Conservation (phyloP, 306 rosid genomes). For the Leucaena leucocephala region DNA sequence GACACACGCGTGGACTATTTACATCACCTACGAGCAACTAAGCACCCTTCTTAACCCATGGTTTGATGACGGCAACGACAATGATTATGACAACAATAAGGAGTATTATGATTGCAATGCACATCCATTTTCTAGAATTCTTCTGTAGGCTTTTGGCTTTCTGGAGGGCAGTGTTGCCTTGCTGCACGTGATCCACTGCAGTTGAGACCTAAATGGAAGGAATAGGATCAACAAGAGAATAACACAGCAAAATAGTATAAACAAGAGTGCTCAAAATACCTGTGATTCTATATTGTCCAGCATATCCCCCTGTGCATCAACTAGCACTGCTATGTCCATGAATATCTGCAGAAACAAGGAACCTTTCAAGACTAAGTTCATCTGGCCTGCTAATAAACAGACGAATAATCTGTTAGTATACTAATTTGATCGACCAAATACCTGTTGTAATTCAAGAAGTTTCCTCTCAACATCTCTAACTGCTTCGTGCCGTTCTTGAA, state of each 20-base stretch:
- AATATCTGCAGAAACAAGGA: slow-evolving; percentile 64
- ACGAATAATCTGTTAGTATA: not conserved
- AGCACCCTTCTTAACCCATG: slow-evolving; percentile 72
- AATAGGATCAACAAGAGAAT: no score
- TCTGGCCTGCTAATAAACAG: not conserved
- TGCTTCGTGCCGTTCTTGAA: slow-evolving; percentile 94
- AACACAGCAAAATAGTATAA: no score
- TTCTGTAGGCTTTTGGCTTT: slow-evolving; percentile 82
- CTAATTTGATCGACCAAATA: slow-evolving; percentile 33
- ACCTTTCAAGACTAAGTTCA: not conserved
- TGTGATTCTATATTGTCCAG: slow-evolving; percentile 89
- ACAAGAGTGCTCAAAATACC: slow-evolving; percentile 44
- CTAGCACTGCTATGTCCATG: slow-evolving; percentile 90
- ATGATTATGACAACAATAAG: slow-evolving; percentile 65
- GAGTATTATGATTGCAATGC: slow-evolving; percentile 86
- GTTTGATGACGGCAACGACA: slow-evolving; percentile 75
- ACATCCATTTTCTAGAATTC: slow-evolving; percentile 92
- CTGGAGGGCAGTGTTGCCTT: slow-evolving; percentile 75
- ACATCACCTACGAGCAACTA: slow-evolving; percentile 35
- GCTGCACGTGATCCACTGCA: slow-evolving; percentile 95
- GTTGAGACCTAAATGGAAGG: slow-evolving; percentile 65
- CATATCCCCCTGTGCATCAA: slow-evolving; percentile 93
- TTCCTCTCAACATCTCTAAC: slow-evolving; percentile 92
- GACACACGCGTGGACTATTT: slow-evolving; percentile 1
- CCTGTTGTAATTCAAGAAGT: slow-evolving; percentile 93